Conservation (phyloP, 257 asterid species). For the Solanum ahanhuiri region DNA sequence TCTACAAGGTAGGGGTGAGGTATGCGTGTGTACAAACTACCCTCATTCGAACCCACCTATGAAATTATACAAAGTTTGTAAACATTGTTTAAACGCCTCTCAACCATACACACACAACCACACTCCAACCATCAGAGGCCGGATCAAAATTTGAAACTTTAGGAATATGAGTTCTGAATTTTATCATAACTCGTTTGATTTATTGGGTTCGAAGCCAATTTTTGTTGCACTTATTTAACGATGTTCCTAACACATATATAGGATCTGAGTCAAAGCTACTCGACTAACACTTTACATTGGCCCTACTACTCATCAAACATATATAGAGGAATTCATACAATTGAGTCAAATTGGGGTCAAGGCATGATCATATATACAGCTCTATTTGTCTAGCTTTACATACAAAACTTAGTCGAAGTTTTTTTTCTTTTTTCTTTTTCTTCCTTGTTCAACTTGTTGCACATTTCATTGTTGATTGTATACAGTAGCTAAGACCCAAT, state of each 20-base stretch:
- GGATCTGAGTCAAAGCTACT: neutral
- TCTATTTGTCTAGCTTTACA: too few relatives aligned
- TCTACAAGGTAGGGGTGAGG: neutral
- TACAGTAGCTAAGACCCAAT: too few relatives aligned
- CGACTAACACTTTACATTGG: neutral
- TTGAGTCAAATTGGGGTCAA: neutral
- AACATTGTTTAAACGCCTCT: neutral
- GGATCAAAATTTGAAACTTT: neutral
- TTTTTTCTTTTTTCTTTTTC: too few relatives aligned
- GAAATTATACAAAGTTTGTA: neutral
- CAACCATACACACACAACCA: neutral
- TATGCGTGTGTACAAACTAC: neutral
- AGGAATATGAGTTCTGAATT: neutral
- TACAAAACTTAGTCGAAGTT: too few relatives aligned
- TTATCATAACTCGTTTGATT: neutral
- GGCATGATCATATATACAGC: neutral
- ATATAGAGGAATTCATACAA: neutral
- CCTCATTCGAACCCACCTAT: neutral
- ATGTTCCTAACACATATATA: neutral
- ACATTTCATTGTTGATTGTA: too few relatives aligned
- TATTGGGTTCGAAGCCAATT: neutral
- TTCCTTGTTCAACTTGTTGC: too few relatives aligned
- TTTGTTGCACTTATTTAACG: neutral
- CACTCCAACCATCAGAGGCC: neutral
- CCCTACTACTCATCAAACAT: neutral